Base-by-base conservation (phyloP, 129 eudicot genomes). In the Rutidosis leptorrhynchoides region DNA sequence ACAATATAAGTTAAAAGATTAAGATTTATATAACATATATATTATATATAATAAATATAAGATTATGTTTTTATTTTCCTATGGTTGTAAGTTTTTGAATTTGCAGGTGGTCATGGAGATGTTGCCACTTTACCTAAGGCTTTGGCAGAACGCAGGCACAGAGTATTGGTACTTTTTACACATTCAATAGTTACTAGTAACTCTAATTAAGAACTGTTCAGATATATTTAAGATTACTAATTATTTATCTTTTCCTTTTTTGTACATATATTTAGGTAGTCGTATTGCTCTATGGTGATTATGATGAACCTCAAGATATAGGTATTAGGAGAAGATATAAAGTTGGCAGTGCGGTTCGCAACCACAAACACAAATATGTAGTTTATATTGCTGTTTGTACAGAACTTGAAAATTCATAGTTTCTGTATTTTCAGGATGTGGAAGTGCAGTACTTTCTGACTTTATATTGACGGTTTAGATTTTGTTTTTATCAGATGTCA, bases 51-150 rank as follows among this genome's bases (percentile, higher is more conserved):
- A n/a, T n/a, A n/a, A n/a, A n/a, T n/a, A n/a, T n/a, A n/a, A n/a
- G n/a, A n/a, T n/a, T n/a, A n/a, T n/a, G n/a, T 57, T 25, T 26
- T 11, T 4, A 1, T 57, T 57, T 23, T 0, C 4, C 25, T n/a
- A 54, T 22, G 30, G 27, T 23, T 20, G 0, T 54, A 20, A 20
- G 28, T 2, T 46, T 52, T 63, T 19, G 62, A 43, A 16, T 55
- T 21, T 32, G 11, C 77, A 91, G 97, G 98, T 88, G 98, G 98
- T 72, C 98, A 88, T 78, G 98, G 96, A 70, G 98, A 92, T 85
- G 98, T 92, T 80, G 96, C 91, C 5, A 87, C 98, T 42, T 83
- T 92, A 79, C 98, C 98, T 20, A 92, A 92, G 82, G 96, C 98
- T 62, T 88, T 92, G 81, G 98, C 98, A 67, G 79, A 85, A 43